Base-by-base conservation (phyloP, 73 alveolate genomes). In the Blepharisma stoltei region DNA sequence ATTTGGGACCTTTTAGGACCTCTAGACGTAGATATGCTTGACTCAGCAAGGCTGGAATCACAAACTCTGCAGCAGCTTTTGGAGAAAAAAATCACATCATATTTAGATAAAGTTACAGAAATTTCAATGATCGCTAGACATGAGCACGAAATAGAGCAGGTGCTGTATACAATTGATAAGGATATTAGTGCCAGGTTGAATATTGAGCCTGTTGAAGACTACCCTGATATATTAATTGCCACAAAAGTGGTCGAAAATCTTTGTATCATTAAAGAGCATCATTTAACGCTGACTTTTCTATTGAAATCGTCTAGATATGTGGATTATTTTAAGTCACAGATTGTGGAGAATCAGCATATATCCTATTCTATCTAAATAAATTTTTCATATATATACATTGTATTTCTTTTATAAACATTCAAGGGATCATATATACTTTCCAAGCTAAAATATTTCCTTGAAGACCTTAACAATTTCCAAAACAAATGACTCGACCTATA, bases 81-180 rank as follows among this genome's bases (percentile, higher is more conserved):
- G 46, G 73, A 60, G 11, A 60, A 60, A 25, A 38, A 60, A 14
- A 25, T 60, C 0, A 8, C 23, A 2, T 14, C 14, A 14, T 14
- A 60, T 14, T 38, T 60, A 2, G 14, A 14, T 8, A n/a, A n/a
- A 5, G 23, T 60, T 20, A 9, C 73, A 8, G 46, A 60, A 60
- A 25, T 60, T 60, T n/a, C 73, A 18, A 14, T 25, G 23, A 14
- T 8, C 0, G 73, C 73, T 2, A n/a, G 73, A 2, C 73, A 60
- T 60, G 73, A 60, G 5, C 23, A 8, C 2, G 73, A 60, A 60
- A 60, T 60, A 14, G 73, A 60, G 73, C 37, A 60, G 46, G 23
- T 38, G 11, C 14, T 60, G 73, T 14, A n/a, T 2, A 20, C 37
- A 25, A 60, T 60, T 20, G 45, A 60, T 18, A 60, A 25, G 11